Percentiles rank a stretch among this genome's conserved stretches.
phyloP scores from a whole-genome alignment of 225 moss, liverwort and hornwort species.

The Bryum argenteum region DNA sequence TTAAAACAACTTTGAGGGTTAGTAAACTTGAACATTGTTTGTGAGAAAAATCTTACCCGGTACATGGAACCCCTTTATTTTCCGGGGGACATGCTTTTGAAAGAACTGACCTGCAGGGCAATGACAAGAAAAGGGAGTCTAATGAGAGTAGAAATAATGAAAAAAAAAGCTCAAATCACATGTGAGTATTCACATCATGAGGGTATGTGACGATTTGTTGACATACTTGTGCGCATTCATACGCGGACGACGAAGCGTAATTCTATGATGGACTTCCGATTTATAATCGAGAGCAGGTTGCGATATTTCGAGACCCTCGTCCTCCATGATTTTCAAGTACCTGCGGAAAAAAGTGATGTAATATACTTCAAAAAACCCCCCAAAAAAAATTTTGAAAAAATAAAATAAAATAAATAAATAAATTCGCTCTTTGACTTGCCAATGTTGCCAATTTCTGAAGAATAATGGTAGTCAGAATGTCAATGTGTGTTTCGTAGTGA shows the following conservation, averaged over 20 bases:
- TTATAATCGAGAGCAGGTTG: constrained; percentile 51
- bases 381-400: no score
- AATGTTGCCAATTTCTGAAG: no score
- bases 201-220: not conserved
- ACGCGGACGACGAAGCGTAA: constrained; percentile 30
- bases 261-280: constrained; percentile 48
- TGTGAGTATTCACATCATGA: not conserved
- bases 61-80: constrained; percentile 48
- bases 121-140: not conserved
- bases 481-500: no score
- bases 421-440: no score
- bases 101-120: constrained; percentile 22
- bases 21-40: not conserved
- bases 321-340: constrained; percentile 54
- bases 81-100: constrained; percentile 19
- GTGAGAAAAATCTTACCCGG: constrained; percentile 38
- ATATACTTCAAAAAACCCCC: no score
- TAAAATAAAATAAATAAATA: no score
- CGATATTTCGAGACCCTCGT: constrained; percentile 54
- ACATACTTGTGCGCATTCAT: constrained; percentile 30
- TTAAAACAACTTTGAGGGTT: no score
- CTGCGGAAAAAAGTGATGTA: constrained; percentile 11
- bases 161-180: not conserved
- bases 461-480: no score
- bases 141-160: not conserved